These are phyloP conservation scores for Saccharomycopsis olivae DNA, from an alignment of 805 yeast genomes.

Conservation along the genomic window DNA sequence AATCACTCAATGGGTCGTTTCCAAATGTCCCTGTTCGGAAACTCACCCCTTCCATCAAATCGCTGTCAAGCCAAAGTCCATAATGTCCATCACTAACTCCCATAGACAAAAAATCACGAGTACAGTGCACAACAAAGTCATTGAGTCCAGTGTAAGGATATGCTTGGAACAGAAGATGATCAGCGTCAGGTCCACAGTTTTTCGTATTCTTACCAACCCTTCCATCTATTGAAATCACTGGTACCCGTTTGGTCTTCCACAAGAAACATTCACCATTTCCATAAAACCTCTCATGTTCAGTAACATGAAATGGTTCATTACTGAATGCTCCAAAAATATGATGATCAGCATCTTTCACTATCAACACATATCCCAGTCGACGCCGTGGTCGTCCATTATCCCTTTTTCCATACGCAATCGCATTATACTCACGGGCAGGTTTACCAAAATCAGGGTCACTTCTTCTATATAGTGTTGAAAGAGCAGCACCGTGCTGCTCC, in stretches of 20 bases:
- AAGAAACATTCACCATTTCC: constrained; percentile 95
- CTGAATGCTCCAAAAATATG: constrained; percentile 69
- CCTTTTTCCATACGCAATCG: background rate
- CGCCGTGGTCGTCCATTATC: constrained; percentile 28
- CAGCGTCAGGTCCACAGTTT: constrained; percentile 17
- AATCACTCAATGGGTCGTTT: constrained; percentile 64
- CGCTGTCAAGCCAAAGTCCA: constrained; percentile 80
- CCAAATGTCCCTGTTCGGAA: constrained; percentile 79
- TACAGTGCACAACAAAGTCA: constrained; percentile 77
- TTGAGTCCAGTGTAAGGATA: constrained; percentile 83
- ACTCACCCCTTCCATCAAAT: constrained; percentile 66
- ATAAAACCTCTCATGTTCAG: constrained; percentile 52
- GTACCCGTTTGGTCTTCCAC: constrained; percentile 38
- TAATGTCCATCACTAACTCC: constrained; percentile 93
- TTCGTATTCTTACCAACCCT: constrained; percentile 12
- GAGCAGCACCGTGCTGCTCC: constrained; percentile 86
- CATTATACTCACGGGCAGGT: constrained; percentile 18
- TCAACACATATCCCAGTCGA: constrained; percentile 62
- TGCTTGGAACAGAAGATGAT: constrained; percentile 52
- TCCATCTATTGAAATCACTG: background rate
- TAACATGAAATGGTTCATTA: constrained; percentile 62
- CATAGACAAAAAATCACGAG: constrained; percentile 63
- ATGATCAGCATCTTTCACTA: constrained; percentile 54
- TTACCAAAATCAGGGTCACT: constrained; percentile 24
- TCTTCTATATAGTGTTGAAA: constrained; percentile 62